Percentiles rank a stretch among this genome's conserved stretches.
Conservation (phyloP, 169 alveolate genomes). For the Eimeria maxima region DNA sequence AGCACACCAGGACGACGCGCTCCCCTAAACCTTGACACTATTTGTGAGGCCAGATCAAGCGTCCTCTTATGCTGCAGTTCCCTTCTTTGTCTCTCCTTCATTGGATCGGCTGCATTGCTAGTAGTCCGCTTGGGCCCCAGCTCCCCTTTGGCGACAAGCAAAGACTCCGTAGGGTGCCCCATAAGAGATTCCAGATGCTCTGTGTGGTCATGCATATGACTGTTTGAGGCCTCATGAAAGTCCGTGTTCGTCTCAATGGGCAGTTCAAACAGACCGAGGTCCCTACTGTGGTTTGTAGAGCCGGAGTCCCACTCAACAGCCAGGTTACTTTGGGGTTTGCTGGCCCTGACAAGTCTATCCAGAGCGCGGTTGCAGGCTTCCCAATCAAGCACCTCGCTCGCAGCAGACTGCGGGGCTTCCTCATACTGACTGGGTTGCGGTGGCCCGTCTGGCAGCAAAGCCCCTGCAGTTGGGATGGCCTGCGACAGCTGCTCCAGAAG, state of each 20-base stretch:
- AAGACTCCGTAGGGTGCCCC: neutral
- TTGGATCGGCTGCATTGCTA: conserved; percentile 61
- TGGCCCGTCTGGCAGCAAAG: conserved; percentile 37
- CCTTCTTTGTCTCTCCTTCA: conserved; percentile 70
- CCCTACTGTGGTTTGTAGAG: conserved; percentile 27
- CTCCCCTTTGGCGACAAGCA: conserved; percentile 22
- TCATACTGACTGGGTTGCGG: neutral
- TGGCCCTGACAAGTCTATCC: conserved; percentile 36
- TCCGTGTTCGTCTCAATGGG: neutral
- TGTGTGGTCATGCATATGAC: neutral
- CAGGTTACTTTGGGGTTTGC: conserved; percentile 14
- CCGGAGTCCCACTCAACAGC: conserved; percentile 37
- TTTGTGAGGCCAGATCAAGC: conserved; percentile 58
- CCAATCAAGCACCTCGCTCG: conserved; percentile 42
- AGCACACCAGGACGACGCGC: conserved; percentile 75
- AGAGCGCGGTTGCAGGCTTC: conserved; percentile 67
- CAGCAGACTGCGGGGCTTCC: neutral
- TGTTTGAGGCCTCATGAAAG: neutral
- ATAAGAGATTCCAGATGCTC: neutral
- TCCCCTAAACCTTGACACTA: conserved; percentile 56
- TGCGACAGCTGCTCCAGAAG: conserved; percentile 56
- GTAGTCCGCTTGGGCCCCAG: conserved; percentile 2
- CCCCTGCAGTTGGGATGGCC: conserved; percentile 47
- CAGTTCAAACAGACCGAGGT: conserved; percentile 38
- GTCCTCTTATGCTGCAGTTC: conserved; percentile 46